Base-by-base conservation (phyloP, 148 eudicot species). In the Vaccinium vitisidaea region DNA sequence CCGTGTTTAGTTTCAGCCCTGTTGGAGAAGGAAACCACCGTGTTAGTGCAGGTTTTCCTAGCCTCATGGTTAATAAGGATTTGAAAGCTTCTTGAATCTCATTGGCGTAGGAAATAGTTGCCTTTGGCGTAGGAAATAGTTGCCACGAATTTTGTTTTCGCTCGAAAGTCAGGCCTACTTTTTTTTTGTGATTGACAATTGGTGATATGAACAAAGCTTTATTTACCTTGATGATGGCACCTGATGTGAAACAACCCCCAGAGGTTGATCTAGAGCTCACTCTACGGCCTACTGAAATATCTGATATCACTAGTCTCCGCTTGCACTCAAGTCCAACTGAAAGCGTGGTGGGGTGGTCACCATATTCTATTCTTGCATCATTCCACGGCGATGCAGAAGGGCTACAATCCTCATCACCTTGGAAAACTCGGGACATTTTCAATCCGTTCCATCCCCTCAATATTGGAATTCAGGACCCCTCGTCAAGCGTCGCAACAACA, bases 101-200 rank as follows among this genome's bases (percentile, higher is more conserved):
- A n/a, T n/a, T n/a, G n/a, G n/a, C n/a, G n/a, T n/a, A n/a, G n/a
- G n/a, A n/a, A n/a, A n/a, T n/a, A n/a, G n/a, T n/a, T n/a, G n/a
- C n/a, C n/a, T n/a, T n/a, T n/a, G n/a, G n/a, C n/a, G n/a, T n/a
- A n/a, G n/a, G n/a, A n/a, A n/a, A n/a, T n/a, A n/a, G n/a, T n/a
- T n/a, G n/a, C n/a, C n/a, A 80, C 82, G 25, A 85, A 82, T 84
- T 87, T 90, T 90, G 90, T 92, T 90, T 84, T 69, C 82, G 80
- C 92, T 92, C 88, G 90, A 94, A 93, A 97, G 96, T 90, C 94
- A 86, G 95, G 93, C 82, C 85, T 91, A 83, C 91, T 91, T 92
- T 80, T 90, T 90, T 87, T 87, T 92, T 86, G 83, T 59, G 73
- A 86, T 87, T 95, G 91, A 87, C 39, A 69, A 4, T 69, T 30